Evolutionary conservation across 2,329 filamentous ascomycete species (phyloP), one percentile per base, ranked within the genome.

Genomic region (Talaromyces islandicus): DNA sequence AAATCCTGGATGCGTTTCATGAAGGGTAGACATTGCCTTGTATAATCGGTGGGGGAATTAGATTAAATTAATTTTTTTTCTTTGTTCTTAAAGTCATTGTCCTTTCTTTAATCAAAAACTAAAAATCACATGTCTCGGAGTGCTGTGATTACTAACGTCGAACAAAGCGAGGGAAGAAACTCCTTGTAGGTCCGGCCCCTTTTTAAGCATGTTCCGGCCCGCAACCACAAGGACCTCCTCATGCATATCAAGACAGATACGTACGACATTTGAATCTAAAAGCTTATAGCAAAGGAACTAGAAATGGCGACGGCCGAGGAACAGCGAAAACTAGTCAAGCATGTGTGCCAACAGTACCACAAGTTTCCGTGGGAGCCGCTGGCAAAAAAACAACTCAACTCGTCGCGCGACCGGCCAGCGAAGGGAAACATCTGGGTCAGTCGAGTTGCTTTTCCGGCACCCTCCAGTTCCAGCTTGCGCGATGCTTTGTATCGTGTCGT

Each of bases 401-500:
- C 32, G 12, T 24, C 57, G n/a, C 21, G 25, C 12, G 51, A 59
- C 12, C 35, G 51, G 21, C 51, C 51, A 29, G 57, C 57, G 9
- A 59, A 38, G 38, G 57, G 57, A 24, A 38, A 38, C 21, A 24
- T 53, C 12, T 59, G 57, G 57, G 25, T 59, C 19, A 59, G 57
- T 19, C 51, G 57, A 55, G 27, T 55, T 30, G 17, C 27, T 35
- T 55, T 59, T 38, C 38, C 57, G n/a, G 51, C 57, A 14, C 57
- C 57, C 9, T 54, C 57, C 12, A 59, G 57, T 21, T 21, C 27
- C 35, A 46, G 51, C 25, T 19, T 59, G 51, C 51, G 57, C 19
- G 57, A 55, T 29, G 57, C 51, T 17, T 54, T 59, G n/a, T 59
- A 59, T 59, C 51, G 38, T 3, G 57, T 59, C 2, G 55, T 59